Percentiles rank a stretch among this genome's conserved stretches.
phyloP scores from a whole-genome alignment of 1,284 basidiomycete genomes.

The Malassezia yamatoensis region DNA sequence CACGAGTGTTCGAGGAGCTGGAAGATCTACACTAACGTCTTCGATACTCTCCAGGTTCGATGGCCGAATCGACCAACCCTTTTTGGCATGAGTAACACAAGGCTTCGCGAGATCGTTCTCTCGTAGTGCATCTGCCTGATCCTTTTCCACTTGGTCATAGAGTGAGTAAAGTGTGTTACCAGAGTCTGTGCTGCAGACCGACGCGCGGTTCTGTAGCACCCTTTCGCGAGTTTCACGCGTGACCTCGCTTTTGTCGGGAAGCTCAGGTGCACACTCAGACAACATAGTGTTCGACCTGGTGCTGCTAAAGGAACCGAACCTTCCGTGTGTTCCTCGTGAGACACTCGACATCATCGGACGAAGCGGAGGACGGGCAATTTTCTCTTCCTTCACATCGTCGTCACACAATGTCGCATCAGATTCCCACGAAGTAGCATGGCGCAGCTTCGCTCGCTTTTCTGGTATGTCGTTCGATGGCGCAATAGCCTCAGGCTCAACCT shows the following conservation, averaged over 20 bases:
- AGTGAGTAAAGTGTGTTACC: slow-evolving; percentile 7
- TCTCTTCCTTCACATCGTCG: neutral
- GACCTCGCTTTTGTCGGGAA: neutral
- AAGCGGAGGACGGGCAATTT: neutral
- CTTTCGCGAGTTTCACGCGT: neutral
- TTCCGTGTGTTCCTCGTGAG: neutral
- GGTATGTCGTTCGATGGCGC: neutral
- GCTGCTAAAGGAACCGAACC: slow-evolving; percentile 2
- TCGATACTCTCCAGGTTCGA: neutral
- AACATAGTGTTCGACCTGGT: neutral
- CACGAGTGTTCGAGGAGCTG: too few species aligned
- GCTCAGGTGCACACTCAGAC: neutral
- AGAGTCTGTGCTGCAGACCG: neutral
- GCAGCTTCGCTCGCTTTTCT: slow-evolving; percentile 6
- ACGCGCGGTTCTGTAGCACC: neutral
- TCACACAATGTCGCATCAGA: slow-evolving; percentile 1
- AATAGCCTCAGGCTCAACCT: neutral
- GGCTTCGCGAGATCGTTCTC: slow-evolving; percentile 8
- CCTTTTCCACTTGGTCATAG: neutral
- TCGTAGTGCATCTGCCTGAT: neutral
- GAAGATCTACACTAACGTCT: neutral
- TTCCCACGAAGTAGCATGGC: neutral
- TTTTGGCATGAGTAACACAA: slow-evolving; percentile 7
- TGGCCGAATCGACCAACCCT: slow-evolving; percentile 10
- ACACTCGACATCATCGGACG: slow-evolving; percentile 8